Percentiles rank a stretch among this genome's conserved stretches.
Evolutionary conservation across 2,329 filamentous ascomycete genomes (phyloP).

Genomic region (Venturia oleaginea): DNA sequence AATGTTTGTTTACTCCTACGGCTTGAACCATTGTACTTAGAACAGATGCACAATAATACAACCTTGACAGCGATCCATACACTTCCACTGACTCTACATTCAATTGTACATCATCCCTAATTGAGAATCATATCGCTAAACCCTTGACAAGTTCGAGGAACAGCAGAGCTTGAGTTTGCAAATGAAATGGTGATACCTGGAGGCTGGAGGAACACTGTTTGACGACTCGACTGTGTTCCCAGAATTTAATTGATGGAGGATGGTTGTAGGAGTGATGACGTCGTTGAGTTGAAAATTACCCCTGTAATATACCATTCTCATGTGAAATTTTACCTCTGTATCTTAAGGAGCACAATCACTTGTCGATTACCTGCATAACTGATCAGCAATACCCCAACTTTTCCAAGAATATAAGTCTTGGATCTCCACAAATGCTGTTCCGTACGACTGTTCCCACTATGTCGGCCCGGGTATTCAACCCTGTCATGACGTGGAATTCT

Average conservation of each 20-base stretch:
- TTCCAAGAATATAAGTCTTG: neutral
- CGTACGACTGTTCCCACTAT: neutral
- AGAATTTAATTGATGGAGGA: neutral
- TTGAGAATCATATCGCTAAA: too few species aligned
- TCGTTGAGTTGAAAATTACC: neutral
- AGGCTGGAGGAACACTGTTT: too few species aligned
- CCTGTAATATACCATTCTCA: neutral
- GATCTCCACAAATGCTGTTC: neutral
- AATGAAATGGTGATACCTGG: too few species aligned
- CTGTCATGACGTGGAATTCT: neutral
- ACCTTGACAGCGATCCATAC: too few species aligned
- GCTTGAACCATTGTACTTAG: too few species aligned
- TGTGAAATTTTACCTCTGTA: neutral
- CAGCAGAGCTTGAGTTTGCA: too few species aligned
- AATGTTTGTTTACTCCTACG: too few species aligned
- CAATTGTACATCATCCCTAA: too few species aligned
- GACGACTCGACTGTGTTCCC: too few species aligned
- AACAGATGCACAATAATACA: too few species aligned
- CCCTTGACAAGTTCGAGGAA: too few species aligned
- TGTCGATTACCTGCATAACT: neutral
- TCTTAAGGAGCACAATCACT: neutral
- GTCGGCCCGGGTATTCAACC: neutral
- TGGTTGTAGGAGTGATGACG: neutral
- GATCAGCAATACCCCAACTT: neutral
- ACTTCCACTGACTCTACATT: too few species aligned